These are phyloP conservation scores for Aquilaria yunnanensis DNA, from an alignment of 345 rosid genomes.

Conservation along the genomic window DNA sequence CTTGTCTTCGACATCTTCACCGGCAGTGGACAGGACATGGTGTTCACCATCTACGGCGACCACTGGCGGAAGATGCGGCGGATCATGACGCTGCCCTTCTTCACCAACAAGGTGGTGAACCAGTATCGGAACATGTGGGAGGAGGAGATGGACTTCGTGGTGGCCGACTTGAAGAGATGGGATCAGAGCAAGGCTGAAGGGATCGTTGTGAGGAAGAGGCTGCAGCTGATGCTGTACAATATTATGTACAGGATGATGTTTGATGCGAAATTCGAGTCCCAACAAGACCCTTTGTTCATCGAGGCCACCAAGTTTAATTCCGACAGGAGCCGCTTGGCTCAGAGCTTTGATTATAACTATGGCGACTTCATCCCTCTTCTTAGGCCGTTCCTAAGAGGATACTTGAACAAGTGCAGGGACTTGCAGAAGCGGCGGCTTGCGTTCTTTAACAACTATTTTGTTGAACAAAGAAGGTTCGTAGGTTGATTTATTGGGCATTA, in stretches of 20 bases:
- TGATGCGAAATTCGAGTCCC: conserved; percentile 38
- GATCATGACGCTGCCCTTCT: conserved; percentile 61
- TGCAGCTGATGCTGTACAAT: conserved; percentile 60
- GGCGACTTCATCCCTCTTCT: conserved; percentile 64
- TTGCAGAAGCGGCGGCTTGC: conserved; percentile 50
- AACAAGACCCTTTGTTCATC: conserved; percentile 42
- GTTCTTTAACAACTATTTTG: conserved; percentile 43
- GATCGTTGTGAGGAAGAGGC: conserved; percentile 37
- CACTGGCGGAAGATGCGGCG: conserved; percentile 68
- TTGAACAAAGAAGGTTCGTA: conserved; percentile 33
- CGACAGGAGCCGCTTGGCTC: conserved; percentile 53
- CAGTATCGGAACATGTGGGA: conserved; percentile 48
- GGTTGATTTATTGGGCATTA: neutral
- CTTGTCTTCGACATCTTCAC: conserved; percentile 62
- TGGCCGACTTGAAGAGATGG: conserved; percentile 27
- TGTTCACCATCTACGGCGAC: conserved; percentile 57
- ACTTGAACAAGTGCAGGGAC: conserved; percentile 55
- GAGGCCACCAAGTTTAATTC: conserved; percentile 51
- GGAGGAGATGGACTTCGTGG: conserved; percentile 52
- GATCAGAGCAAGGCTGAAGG: conserved; percentile 26
- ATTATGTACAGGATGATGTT: conserved; percentile 71
- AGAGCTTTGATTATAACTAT: conserved; percentile 59
- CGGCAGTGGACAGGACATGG: conserved; percentile 64
- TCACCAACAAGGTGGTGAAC: conserved; percentile 59
- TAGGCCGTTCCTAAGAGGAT: conserved; percentile 53